Percentiles rank a stretch among this genome's conserved stretches.
Conservation (phyloP, 2,329 filamentous ascomycete species). For the Stemphylium vesicarium region DNA sequence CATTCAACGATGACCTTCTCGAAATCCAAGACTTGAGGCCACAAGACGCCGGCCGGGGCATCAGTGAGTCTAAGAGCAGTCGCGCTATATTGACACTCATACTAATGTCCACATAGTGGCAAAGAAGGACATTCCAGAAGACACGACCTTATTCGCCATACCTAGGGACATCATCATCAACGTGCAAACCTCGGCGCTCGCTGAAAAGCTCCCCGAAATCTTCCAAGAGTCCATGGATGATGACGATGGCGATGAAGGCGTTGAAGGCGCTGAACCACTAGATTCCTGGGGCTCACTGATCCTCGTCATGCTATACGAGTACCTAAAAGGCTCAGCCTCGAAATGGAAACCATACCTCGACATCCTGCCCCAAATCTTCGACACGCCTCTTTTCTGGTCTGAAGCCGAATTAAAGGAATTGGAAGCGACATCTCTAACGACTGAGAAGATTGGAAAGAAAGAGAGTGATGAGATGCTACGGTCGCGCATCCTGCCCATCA, state of each 20-base stretch:
- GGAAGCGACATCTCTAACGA: slow-evolving; percentile 24
- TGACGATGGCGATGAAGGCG: slow-evolving; percentile 20
- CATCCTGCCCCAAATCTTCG: slow-evolving; percentile 24
- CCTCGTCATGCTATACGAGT: slow-evolving; percentile 29
- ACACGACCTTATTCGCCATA: slow-evolving; percentile 28
- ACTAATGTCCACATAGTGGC: slow-evolving; percentile 18
- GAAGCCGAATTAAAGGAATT: slow-evolving; percentile 28
- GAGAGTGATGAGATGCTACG: slow-evolving; percentile 27
- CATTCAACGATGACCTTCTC: slow-evolving; percentile 29
- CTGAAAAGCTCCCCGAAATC: slow-evolving; percentile 19
- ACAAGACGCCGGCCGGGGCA: slow-evolving; percentile 30
- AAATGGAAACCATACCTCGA: slow-evolving; percentile 34
- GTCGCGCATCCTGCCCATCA: slow-evolving; percentile 20
- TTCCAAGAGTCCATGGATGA: slow-evolving; percentile 19
- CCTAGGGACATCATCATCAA: slow-evolving; percentile 31
- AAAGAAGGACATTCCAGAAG: slow-evolving; percentile 21
- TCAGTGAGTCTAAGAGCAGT: slow-evolving; percentile 17
- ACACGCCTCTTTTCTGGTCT: slow-evolving; percentile 34
- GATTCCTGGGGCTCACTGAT: slow-evolving; percentile 32
- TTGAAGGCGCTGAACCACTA: slow-evolving; percentile 14
- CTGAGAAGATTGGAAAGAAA: slow-evolving; percentile 29
- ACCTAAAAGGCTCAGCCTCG: slow-evolving; percentile 26
- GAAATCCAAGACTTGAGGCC: slow-evolving; percentile 28
- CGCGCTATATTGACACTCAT: rapidly evolving
- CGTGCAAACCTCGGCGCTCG: slow-evolving; percentile 25